These are phyloP conservation scores for Melianthus villosus DNA, from an alignment of 441 rosid genomes.

Conservation along the genomic window DNA sequence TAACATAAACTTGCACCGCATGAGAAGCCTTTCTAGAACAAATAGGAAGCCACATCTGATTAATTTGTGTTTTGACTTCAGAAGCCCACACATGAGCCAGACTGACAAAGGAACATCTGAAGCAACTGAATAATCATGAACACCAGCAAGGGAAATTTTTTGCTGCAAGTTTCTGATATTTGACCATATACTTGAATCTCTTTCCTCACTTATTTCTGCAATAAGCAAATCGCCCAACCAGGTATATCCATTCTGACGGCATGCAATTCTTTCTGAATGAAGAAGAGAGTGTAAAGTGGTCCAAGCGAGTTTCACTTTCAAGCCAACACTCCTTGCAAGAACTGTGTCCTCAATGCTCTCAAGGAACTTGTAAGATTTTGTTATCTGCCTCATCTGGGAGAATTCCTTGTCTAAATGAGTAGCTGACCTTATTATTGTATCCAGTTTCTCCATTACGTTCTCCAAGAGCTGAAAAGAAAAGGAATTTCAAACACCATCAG, in stretches of 20 bases:
- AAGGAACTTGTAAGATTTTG: slow-evolving; percentile 57
- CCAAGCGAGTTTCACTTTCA: slow-evolving; percentile 67
- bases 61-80: slow-evolving; percentile 61
- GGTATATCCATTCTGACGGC: slow-evolving; percentile 76
- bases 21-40: slow-evolving; percentile 87
- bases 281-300: slow-evolving; percentile 89
- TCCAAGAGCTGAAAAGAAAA: slow-evolving; percentile 64
- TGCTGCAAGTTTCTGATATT: slow-evolving; percentile 56
- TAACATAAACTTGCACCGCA: slow-evolving; percentile 79
- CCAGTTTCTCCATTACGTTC: slow-evolving; percentile 64
- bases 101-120: slow-evolving; percentile 72
- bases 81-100: slow-evolving; percentile 79
- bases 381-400: slow-evolving; percentile 55
- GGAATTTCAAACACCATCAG: no score
- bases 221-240: slow-evolving; percentile 94
- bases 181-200: slow-evolving; percentile 45
- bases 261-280: slow-evolving; percentile 74
- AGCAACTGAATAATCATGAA: slow-evolving; percentile 38
- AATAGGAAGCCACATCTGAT: slow-evolving; percentile 84
- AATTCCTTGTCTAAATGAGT: slow-evolving; percentile 90
- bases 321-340: slow-evolving; percentile 26
- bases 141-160: slow-evolving; percentile 59
- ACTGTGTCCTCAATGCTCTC: slow-evolving; percentile 30
- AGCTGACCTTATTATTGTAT: slow-evolving; percentile 58
- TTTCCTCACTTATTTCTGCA: slow-evolving; percentile 72